A percentile compares a stretch with the other conserved stretches of the same genome.
These are phyloP conservation scores for Leishmania mexicana DNA, from an alignment of 208 protist genomes.

Conservation along the genomic window DNA sequence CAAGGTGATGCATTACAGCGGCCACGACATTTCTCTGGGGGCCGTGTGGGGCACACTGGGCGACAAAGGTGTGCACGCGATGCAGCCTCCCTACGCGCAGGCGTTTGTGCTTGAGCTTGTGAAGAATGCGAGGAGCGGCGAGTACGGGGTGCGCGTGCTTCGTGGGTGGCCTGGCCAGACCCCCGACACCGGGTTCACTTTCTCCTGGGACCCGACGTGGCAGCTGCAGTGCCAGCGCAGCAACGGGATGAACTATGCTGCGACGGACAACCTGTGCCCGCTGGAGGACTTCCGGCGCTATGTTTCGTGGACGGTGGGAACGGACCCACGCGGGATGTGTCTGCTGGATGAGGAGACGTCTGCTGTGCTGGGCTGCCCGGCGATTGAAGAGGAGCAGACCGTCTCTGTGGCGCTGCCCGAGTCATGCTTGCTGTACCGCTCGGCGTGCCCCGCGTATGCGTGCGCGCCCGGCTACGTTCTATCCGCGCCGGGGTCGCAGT, in stretches of 20 bases:
- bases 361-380: constrained; percentile 35
- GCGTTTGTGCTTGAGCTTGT: constrained; percentile 56
- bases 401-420: constrained; percentile 1
- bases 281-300: constrained; percentile 52
- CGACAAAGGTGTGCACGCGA: constrained; percentile 21
- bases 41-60: constrained; percentile 38
- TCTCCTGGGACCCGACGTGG: constrained; percentile 34
- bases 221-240: constrained; percentile 45
- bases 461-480: constrained; percentile 17
- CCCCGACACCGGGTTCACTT: constrained; percentile 34
- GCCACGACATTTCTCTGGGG: constrained; percentile 41
- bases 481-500: not conserved
- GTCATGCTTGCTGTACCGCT: constrained; percentile 19
- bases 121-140: constrained; percentile 16
- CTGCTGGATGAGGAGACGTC: constrained; percentile 36
- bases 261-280: constrained; percentile 47
- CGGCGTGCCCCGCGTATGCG: constrained; percentile 15
- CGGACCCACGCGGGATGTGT: constrained; percentile 39
- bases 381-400: constrained; percentile 12
- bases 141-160: constrained; percentile 48
- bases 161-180: constrained; percentile 49
- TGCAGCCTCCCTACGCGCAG: constrained; percentile 47
- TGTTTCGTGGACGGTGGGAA: constrained; percentile 35
- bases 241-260: constrained; percentile 34
- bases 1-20: constrained; percentile 62